phyloP scores from a whole-genome alignment of 352 stramenopile species.

The Globisporangium uncinulatum region DNA sequence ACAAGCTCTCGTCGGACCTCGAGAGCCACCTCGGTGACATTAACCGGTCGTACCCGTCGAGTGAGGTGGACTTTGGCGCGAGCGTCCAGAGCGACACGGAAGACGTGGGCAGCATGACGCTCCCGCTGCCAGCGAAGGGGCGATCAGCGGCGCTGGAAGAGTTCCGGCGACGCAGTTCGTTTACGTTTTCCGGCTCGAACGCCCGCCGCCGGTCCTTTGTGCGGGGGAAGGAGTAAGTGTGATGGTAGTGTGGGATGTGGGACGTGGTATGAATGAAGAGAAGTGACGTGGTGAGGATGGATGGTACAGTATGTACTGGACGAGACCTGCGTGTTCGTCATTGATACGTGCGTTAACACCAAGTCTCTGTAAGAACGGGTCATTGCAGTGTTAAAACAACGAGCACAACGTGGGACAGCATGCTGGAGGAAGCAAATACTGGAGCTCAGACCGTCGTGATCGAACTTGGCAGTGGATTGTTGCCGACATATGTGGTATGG shows the following conservation, averaged over 20 bases:
- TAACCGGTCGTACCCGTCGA: constrained; percentile 31
- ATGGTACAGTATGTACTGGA: too few relatives aligned
- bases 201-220: background rate
- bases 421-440: too few relatives aligned
- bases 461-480: too few relatives aligned
- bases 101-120: constrained; percentile 10
- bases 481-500: background rate
- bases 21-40: constrained; percentile 52
- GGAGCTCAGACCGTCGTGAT: too few relatives aligned
- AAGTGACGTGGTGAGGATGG: too few relatives aligned
- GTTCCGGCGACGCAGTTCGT: constrained; percentile 13
- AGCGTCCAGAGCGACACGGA: background rate
- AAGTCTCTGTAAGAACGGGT: too few relatives aligned
- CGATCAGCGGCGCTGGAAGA: constrained; percentile 8
- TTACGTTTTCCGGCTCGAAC: constrained; percentile 5
- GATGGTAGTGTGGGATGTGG: background rate
- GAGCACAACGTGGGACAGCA: too few relatives aligned
- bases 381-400: too few relatives aligned
- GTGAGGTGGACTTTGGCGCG: constrained; percentile 16
- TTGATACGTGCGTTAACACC: too few relatives aligned
- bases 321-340: too few relatives aligned
- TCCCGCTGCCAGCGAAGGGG: constrained; percentile 9
- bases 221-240: background rate
- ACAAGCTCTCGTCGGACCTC: constrained; percentile 75
- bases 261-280: too few relatives aligned